Evolutionary conservation across 352 stramenopile genomes (phyloP), one percentile per base, ranked within the genome.

Genomic region (Phytophthora fragariae): DNA sequence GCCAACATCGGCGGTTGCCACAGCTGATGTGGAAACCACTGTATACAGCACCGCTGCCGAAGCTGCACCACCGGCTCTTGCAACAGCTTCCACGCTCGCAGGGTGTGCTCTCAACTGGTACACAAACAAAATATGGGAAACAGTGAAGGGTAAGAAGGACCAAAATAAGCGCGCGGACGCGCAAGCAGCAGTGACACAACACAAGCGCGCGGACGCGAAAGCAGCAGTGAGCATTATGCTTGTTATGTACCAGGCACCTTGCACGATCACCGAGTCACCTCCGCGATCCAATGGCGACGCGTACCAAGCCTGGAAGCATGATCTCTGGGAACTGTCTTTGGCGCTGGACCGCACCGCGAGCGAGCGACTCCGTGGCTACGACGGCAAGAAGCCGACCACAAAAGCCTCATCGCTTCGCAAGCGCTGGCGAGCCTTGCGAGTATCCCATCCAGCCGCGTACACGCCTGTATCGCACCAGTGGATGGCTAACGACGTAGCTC

Each of bases 181-280:
- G 24, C 1, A 27, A 27, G 24, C 24, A 27, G 24, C 24, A 27
- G 24, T 27, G 24, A 27, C 24, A 27, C 24, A 27, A 27, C 24
- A 27, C 24, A 27, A 2, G 24, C 24, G 24, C 24, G 24, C 24
- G 24, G 24, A 27, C 24, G 24, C 39, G 12, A 68, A 68, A 54
- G 39, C 62, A 24, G 62, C 62, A 3, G 37, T 61, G 35, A 68
- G 62, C 21, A 62, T 68, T 9, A 56, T 68, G 37, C 15, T 68
- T 0, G 47, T 68, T 55, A 39, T 68, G 15, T 68, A 68, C 39
- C 52, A 62, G 17, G 9, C 53, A 19, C 62, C 52, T 10, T 39
- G 37, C n/a, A 41, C 4, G 44, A 68, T 17, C 37, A 41, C 9
- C 17, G 17, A 31, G 55, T 35, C 55, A 33, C 33, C 8, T 4